A percentile compares a stretch with the other conserved stretches of the same genome.
phyloP scores from a whole-genome alignment of 2,329 filamentous ascomycete genomes.

The Uncinocarpus reesii region DNA sequence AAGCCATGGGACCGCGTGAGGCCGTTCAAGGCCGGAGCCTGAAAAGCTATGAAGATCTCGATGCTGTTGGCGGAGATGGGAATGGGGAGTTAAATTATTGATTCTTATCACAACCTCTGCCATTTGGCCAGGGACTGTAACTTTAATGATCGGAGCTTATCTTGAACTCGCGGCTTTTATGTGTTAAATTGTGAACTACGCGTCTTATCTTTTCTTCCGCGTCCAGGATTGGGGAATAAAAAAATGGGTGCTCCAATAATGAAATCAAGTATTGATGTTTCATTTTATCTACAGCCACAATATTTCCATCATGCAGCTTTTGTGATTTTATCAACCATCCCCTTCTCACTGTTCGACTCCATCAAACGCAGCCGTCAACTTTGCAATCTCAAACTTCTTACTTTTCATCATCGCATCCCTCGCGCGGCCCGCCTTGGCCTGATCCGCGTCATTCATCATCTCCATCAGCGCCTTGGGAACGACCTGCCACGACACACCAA shows the following conservation, averaged over 20 bases:
- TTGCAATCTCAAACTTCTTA: constrained; percentile 38
- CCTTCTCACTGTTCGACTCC: constrained; percentile 9
- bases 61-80: constrained; percentile 66
- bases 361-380: constrained; percentile 30
- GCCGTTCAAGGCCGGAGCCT: constrained; percentile 85
- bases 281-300: too few relatives aligned
- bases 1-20: constrained; percentile 71
- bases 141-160: constrained; percentile 1
- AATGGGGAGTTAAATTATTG: constrained; percentile 87
- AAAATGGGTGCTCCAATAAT: too few relatives aligned
- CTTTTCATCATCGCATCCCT: constrained; percentile 35
- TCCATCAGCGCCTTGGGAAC: constrained; percentile 32
- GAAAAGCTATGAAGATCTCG: constrained; percentile 95
- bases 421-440: constrained; percentile 24
- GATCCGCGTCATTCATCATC: constrained; percentile 28
- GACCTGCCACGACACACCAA: constrained; percentile 42
- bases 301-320: neutral
- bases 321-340: neutral
- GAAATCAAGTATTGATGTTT: too few relatives aligned
- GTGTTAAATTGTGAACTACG: neutral
- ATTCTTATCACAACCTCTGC: neutral
- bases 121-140: neutral
- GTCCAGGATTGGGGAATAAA: too few relatives aligned
- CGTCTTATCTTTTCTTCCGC: too few relatives aligned
- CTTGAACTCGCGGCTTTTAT: neutral